Evolutionary conservation across 805 yeast genomes (phyloP), one percentile per base, ranked within the genome.

Genomic region (Teunomyces panamensis): DNA sequence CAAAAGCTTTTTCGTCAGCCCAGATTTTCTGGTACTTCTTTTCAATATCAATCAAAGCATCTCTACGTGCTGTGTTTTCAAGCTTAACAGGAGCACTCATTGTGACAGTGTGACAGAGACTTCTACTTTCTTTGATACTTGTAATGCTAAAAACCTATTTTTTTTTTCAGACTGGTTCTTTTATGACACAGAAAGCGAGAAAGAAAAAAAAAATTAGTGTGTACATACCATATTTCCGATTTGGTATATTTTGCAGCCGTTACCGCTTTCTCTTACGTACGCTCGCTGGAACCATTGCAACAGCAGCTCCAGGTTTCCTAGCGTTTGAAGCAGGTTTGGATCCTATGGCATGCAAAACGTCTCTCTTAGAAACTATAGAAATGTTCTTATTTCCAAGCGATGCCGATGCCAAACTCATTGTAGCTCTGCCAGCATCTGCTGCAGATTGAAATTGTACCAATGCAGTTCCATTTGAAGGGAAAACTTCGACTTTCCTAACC

Each of bases 21-120:
- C 99, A 94, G 35, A 80, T 60, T 60, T 82, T 71, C 72, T 91
- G 97, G 69, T 89, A 91, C 68, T 85, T 86, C 70, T 87, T 83
- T 69, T 94, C 99, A 59, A 89, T 85, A 29, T 77, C 95, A 54
- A 89, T 85, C 59, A 94, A 80, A 47, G 92, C 83, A 78, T 94
- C 99, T 75, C 99, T 85, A 75, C 98, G 90, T 56, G 88, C 80
- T 46, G 99, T 94, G 73, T 88, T 77, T 60, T 75, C 76, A 54
- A 69, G 60, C 57, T 68, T 69, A 46, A 70, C 63, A 27, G 72
- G 56, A 52, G 68, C 67, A 64, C 75, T 70, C 76, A 73, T 71
- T 43, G 36, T 57, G 53, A 37, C 29, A 37, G 41, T 43, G 35
- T 57, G 53, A 37, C 29, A 37, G 41, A 36, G 28, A 35, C 32